Evolutionary conservation across 345 rosid species (phyloP).

Genomic region (Dipteronia sinensis): DNA sequence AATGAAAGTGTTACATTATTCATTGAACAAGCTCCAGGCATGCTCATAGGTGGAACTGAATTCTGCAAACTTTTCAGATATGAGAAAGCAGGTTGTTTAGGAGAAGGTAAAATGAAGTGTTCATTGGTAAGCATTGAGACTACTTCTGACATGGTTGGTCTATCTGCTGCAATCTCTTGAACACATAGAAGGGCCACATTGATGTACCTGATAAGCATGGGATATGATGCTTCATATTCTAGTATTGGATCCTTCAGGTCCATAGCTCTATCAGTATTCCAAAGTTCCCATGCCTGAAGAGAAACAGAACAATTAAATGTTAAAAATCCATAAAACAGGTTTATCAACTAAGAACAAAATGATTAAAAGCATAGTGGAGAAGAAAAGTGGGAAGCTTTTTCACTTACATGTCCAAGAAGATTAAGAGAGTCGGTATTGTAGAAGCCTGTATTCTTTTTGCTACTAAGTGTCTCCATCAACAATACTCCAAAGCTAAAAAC

Average conservation of each 20-base stretch:
- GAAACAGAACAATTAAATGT: background rate
- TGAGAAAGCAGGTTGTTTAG: constrained; percentile 31
- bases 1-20: background rate
- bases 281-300: constrained; percentile 37
- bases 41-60: background rate
- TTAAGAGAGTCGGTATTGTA: constrained; percentile 29
- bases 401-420: constrained; percentile 35
- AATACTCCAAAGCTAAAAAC: constrained; percentile 16
- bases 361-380: background rate
- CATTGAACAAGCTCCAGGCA: background rate
- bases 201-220: constrained; percentile 14
- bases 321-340: background rate
- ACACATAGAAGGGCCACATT: constrained; percentile 23
- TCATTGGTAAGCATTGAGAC: constrained; percentile 31
- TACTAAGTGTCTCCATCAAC: constrained; percentile 43
- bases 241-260: constrained; percentile 23
- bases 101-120: constrained; percentile 9
- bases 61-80: background rate
- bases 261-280: constrained; percentile 21
- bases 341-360: background rate
- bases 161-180: constrained; percentile 30
- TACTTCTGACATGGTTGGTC: constrained; percentile 32
- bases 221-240: background rate
- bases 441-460: constrained; percentile 52
- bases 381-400: background rate